These are phyloP conservation scores for Phaeophleospora eucalypticola DNA, from an alignment of 2,329 filamentous ascomycete species.

Conservation along the genomic window DNA sequence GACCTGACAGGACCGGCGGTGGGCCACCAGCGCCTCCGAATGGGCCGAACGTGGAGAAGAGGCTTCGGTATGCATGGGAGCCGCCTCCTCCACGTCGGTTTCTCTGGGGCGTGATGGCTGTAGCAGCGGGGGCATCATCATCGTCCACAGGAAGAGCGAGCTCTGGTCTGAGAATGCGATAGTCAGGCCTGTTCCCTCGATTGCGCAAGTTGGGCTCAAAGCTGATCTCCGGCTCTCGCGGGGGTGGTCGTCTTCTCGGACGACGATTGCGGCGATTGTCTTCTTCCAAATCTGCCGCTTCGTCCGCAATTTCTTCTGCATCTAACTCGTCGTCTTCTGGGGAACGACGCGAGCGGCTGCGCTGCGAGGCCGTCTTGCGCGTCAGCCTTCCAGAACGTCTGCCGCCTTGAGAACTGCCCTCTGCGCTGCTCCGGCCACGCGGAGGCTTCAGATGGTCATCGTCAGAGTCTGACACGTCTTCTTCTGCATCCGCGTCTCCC, in stretches of 20 bases:
- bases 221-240: slow-evolving; percentile 25
- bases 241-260: slow-evolving; percentile 26
- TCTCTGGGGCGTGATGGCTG: slow-evolving; percentile 59
- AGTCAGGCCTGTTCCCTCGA: slow-evolving; percentile 72
- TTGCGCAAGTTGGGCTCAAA: slow-evolving; percentile 52
- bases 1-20: slow-evolving; percentile 67
- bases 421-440: slow-evolving; percentile 47
- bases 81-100: slow-evolving; percentile 57
- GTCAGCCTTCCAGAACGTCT: slow-evolving; percentile 52
- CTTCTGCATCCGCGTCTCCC: slow-evolving; percentile 51
- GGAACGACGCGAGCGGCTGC: slow-evolving; percentile 42
- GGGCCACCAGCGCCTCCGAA: slow-evolving; percentile 81
- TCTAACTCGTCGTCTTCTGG: slow-evolving; percentile 46
- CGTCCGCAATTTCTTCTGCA: slow-evolving; percentile 48
- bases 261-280: slow-evolving; percentile 41
- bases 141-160: slow-evolving; percentile 68
- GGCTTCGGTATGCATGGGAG: slow-evolving; percentile 64
- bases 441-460: slow-evolving; percentile 42
- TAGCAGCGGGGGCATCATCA: slow-evolving; percentile 60
- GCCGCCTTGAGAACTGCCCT: slow-evolving; percentile 34
- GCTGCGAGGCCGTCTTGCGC: slow-evolving; percentile 43
- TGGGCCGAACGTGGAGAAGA: slow-evolving; percentile 87
- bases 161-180: slow-evolving; percentile 77
- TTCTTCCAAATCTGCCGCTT: slow-evolving; percentile 56
- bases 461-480: slow-evolving; percentile 49